Evolutionary conservation across 768 basidiomycete species (phyloP).

Genomic region (Lactifluus pinguis): DNA sequence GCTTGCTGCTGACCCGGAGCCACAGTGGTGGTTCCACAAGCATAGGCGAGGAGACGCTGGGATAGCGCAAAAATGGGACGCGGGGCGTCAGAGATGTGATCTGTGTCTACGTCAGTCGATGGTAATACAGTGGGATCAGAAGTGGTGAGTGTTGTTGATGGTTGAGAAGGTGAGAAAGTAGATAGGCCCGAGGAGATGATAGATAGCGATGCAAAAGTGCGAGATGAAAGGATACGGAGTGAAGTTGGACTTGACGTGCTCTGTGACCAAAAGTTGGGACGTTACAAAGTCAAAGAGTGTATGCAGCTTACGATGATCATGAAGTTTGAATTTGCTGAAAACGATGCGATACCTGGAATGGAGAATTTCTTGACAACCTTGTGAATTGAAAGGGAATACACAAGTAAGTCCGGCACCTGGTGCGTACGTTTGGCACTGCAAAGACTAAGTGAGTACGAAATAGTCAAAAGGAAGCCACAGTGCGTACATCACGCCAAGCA

Average conservation of each 20-base stretch:
- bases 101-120: slow-evolving; percentile 21
- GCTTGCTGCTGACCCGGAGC: slow-evolving; percentile 18
- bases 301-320: slow-evolving; percentile 46
- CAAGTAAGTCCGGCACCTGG: slow-evolving; percentile 27
- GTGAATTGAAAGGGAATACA: slow-evolving; percentile 43
- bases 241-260: slow-evolving; percentile 46
- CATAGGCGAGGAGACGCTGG: slow-evolving; percentile 54
- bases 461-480: not conserved
- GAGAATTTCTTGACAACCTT: slow-evolving; percentile 40
- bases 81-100: slow-evolving; percentile 17
- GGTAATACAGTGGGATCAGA: slow-evolving; percentile 34
- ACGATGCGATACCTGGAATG: slow-evolving; percentile 34
- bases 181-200: slow-evolving; percentile 41
- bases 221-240: slow-evolving; percentile 49
- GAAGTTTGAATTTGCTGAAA: slow-evolving; percentile 40
- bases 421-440: slow-evolving; percentile 19
- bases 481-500: slow-evolving; percentile 31
- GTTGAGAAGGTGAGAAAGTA: slow-evolving; percentile 32
- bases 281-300: not conserved
- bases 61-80: slow-evolving; percentile 54
- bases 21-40: slow-evolving; percentile 26
- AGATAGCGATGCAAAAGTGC: slow-evolving; percentile 42
- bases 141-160: slow-evolving; percentile 21
- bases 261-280: slow-evolving; percentile 28
- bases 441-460: not conserved